Conservation (phyloP, 306 rosid genomes). For the Fragaria vesca region DNA sequence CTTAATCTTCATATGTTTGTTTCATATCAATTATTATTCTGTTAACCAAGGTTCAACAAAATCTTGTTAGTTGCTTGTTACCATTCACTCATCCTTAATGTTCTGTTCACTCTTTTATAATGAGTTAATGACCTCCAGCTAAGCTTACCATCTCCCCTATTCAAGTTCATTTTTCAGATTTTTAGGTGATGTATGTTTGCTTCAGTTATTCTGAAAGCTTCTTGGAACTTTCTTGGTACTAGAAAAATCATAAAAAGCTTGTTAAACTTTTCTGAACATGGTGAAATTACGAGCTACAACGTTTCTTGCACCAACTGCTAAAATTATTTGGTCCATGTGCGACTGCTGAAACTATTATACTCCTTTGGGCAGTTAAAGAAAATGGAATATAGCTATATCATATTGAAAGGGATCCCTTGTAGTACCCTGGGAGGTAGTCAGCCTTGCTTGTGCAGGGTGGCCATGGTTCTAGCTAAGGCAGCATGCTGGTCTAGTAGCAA, state of each 20-base stretch:
- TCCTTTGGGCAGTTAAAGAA: neutral
- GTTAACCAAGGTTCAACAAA: neutral
- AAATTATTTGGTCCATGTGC: too few relatives aligned
- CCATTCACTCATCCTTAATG: neutral
- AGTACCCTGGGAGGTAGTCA: neutral
- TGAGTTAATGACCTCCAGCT: neutral
- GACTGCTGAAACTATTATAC: neutral
- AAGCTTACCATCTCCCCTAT: neutral
- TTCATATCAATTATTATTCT: neutral
- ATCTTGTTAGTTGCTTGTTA: neutral
- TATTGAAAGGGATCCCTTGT: neutral
- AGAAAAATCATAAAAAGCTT: neutral
- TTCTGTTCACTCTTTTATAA: neutral
- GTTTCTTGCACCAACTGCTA: neutral
- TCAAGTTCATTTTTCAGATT: slow-evolving; percentile 3
- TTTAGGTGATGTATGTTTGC: neutral
- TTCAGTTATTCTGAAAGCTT: neutral
- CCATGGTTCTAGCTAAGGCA: neutral
- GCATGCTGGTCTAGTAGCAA: neutral
- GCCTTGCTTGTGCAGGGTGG: neutral
- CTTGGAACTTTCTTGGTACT: neutral
- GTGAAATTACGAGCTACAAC: neutral
- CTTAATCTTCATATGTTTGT: neutral
- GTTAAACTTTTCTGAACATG: neutral
- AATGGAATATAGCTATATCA: neutral